phyloP scores from a whole-genome alignment of 2,329 filamentous ascomycete species.

The Orbilia brochopaga region DNA sequence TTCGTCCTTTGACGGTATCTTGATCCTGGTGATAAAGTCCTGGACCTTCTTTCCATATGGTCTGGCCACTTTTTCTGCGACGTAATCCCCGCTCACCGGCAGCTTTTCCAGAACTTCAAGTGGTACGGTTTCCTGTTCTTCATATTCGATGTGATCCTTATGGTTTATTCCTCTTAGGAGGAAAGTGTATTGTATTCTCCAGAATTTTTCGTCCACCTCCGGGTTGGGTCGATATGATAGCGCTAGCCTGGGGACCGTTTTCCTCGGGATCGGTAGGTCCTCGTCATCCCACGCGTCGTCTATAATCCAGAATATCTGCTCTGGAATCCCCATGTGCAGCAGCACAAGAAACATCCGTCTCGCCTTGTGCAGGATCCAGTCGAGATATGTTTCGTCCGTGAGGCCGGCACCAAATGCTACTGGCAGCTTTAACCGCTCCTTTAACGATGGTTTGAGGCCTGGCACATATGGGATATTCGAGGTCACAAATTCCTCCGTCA shows the following conservation, averaged over 20 bases:
- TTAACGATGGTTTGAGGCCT: conserved; percentile 40
- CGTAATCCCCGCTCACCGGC: conserved; percentile 18
- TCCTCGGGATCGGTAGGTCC: conserved; percentile 72
- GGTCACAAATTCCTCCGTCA: conserved; percentile 44
- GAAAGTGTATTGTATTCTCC: conserved; percentile 72
- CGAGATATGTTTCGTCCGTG: conserved; percentile 77
- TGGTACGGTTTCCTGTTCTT: conserved; percentile 71
- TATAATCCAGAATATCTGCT: conserved; percentile 76
- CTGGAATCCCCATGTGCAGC: conserved; percentile 71
- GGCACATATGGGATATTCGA: conserved; percentile 47
- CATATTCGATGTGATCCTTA: conserved; percentile 69
- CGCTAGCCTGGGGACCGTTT: conserved; percentile 69
- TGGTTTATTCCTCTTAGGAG: conserved; percentile 68
- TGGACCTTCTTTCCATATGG: conserved; percentile 38
- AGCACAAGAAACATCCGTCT: conserved; percentile 74
- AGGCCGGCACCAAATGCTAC: conserved; percentile 71
- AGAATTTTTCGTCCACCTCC: conserved; percentile 65
- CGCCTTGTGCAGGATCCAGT: conserved; percentile 75
- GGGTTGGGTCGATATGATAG: conserved; percentile 70
- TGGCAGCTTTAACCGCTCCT: conserved; percentile 65
- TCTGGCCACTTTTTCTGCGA: conserved; percentile 42
- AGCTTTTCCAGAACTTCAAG: conserved; percentile 67
- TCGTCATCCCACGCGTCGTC: conserved; percentile 79
- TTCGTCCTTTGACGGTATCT: conserved; percentile 25
- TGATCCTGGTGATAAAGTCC: conserved; percentile 42